Conservation (phyloP, 495 filamentous ascomycete species). For the Neurospora sp. region DNA sequence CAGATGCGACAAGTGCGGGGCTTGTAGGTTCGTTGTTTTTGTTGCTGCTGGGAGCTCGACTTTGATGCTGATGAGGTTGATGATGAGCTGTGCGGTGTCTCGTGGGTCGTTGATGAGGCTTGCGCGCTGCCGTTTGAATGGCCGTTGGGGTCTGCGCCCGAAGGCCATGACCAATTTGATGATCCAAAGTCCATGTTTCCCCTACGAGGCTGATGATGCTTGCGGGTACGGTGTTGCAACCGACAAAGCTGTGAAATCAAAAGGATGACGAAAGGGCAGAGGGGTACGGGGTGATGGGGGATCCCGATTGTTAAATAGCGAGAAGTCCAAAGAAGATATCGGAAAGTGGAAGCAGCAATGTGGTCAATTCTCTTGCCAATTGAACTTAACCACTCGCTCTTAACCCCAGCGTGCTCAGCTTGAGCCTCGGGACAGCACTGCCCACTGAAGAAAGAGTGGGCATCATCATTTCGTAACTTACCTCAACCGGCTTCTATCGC, state of each 20-base stretch:
- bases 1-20: slow-evolving; percentile 86
- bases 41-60: slow-evolving; percentile 2
- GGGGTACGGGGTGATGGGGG: not conserved
- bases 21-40: slow-evolving; percentile 43
- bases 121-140: not conserved
- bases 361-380: not conserved
- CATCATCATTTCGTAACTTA: not conserved
- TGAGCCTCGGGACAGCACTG: not conserved
- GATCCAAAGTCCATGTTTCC: not conserved
- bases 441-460: not conserved
- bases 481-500: not conserved
- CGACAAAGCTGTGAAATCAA: not conserved
- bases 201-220: not conserved
- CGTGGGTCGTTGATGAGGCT: not conserved
- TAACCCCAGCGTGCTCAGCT: not conserved
- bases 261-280: not conserved
- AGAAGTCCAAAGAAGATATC: not conserved
- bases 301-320: not conserved
- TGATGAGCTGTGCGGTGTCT: not conserved
- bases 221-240: not conserved
- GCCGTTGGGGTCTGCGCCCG: not conserved
- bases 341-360: not conserved
- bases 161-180: slow-evolving; percentile 11
- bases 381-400: not conserved
- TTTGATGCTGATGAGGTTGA: not conserved